Evolutionary conservation across 2,329 filamentous ascomycete species (phyloP).

Genomic region (Podosphaera xanthii): DNA sequence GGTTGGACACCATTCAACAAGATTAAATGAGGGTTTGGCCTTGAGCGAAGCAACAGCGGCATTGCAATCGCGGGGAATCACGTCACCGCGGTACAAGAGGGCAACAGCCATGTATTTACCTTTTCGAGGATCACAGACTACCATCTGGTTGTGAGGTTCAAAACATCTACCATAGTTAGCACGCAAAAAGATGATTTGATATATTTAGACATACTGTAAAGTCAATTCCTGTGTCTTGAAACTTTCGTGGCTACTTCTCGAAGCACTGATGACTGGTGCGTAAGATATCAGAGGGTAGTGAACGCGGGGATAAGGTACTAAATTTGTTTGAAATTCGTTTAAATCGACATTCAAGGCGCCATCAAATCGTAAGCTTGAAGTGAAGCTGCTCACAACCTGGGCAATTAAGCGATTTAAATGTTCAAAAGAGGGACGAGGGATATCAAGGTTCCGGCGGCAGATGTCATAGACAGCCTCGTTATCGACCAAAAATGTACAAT

Average conservation of each 20-base stretch:
- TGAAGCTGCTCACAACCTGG: slow-evolving; percentile 45
- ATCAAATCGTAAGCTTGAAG: slow-evolving; percentile 40
- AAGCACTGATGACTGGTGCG: slow-evolving; percentile 36
- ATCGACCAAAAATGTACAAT: slow-evolving; percentile 46
- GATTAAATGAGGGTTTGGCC: slow-evolving; percentile 98
- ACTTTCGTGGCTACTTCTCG: slow-evolving; percentile 40
- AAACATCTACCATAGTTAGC: slow-evolving; percentile 23
- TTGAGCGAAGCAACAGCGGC: slow-evolving; percentile 84
- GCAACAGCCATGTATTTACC: slow-evolving; percentile 49
- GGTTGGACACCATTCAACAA: slow-evolving; percentile 99
- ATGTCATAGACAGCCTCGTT: slow-evolving; percentile 49
- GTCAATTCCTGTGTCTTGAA: slow-evolving; percentile 43
- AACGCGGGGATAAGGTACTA: slow-evolving; percentile 44
- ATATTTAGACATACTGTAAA: slow-evolving; percentile 27
- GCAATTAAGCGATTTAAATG: slow-evolving; percentile 44
- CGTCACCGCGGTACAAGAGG: slow-evolving; percentile 45
- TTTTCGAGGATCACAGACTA: slow-evolving; percentile 40
- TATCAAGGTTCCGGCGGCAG: slow-evolving; percentile 39
- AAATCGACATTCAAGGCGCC: slow-evolving; percentile 44
- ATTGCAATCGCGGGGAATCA: slow-evolving; percentile 91
- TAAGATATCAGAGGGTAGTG: slow-evolving; percentile 45
- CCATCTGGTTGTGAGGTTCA: slow-evolving; percentile 48
- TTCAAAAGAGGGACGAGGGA: slow-evolving; percentile 39
- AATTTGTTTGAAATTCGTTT: slow-evolving; percentile 47
- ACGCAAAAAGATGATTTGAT: slow-evolving; percentile 3